These are phyloP conservation scores for Tulasnella calospora DNA, from an alignment of 768 basidiomycete species.

Conservation along the genomic window DNA sequence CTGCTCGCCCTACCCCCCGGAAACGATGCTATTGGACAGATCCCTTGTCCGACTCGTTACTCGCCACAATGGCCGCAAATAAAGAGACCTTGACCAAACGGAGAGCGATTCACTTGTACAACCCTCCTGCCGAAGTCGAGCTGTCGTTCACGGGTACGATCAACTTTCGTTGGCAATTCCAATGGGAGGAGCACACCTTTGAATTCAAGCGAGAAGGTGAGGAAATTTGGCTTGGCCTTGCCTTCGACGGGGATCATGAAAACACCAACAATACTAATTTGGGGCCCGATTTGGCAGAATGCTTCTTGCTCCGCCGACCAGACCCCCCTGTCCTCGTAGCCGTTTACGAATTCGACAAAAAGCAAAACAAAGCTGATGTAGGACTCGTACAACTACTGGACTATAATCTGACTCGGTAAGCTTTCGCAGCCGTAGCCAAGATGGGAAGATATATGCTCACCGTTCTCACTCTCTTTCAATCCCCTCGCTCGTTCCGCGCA, in stretches of 20 bases:
- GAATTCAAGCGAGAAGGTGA: constrained; percentile 20
- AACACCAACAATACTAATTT: neutral
- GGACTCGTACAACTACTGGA: constrained; percentile 64
- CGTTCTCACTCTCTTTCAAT: neutral
- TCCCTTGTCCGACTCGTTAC: constrained; percentile 64
- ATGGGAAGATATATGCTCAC: neutral
- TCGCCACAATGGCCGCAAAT: constrained; percentile 63
- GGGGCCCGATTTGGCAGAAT: constrained; percentile 34
- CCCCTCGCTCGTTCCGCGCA: neutral
- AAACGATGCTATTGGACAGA: constrained; percentile 43
- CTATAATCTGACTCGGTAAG: constrained; percentile 73
- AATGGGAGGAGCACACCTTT: constrained; percentile 71
- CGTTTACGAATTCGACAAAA: constrained; percentile 63
- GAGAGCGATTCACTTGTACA: constrained; percentile 70
- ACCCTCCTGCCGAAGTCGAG: constrained; percentile 65
- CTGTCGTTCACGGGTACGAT: constrained; percentile 69
- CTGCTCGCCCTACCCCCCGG: neutral
- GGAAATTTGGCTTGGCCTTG: neutral
- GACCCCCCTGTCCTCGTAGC: constrained; percentile 84
- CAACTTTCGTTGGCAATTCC: constrained; percentile 68
- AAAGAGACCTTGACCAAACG: constrained; percentile 57
- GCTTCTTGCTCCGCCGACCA: constrained; percentile 76
- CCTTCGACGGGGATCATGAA: neutral
- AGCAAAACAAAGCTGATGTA: constrained; percentile 32
- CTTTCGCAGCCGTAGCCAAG: constrained; percentile 22